Base-by-base conservation (phyloP, 192 early-diverging fungal species). In the Helicostylum pulchrum region DNA sequence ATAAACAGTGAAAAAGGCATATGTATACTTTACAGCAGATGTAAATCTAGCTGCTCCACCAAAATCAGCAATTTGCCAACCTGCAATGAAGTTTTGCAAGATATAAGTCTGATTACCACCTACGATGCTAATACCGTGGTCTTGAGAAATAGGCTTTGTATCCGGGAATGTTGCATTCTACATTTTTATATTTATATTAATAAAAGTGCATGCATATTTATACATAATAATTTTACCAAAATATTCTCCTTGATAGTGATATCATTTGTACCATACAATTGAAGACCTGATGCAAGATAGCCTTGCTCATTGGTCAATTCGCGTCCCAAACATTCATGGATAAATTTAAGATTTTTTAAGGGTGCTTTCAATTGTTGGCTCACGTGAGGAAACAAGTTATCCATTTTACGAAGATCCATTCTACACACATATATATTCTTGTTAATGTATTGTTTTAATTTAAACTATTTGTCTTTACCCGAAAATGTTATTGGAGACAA, bases 161-260 rank as follows among this genome's bases (percentile, higher is more conserved):
- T 69, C 60, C 11, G 67, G 67, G 44, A 69, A 63, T 4, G 67
- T 69, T 11, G 52, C 67, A 50, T 69, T 69, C 67, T 69, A 62
- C 36, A 21, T 46, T 55, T 9, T 51, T 45, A 4, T 4, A 19
- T 60, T 26, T 21, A 21, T 15, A 7, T 0, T 15, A 15, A 20
- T 42, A 46, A 31, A 44, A 23, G 17, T 31, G 3, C 8, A 23
- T 52, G 17, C 15, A 8, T 21, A 55, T 10, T 17, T 17, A 20
- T 3, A 23, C 19, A 30, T 14, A 39, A 21, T 1, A 1, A 0
- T 3, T 9, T 69, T 69, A 69, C 67, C 50, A 69, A 34, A 31
- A 69, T 62, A 23, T 69, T 69, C 20, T 69, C 23, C 21, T 43
- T 45, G 15, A 69, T 69, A 20, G 67, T 69, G 19, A 69, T 69